These are phyloP conservation scores for Geotrichum klebahnii DNA, from an alignment of 1,139 yeast species.

Conservation along the genomic window DNA sequence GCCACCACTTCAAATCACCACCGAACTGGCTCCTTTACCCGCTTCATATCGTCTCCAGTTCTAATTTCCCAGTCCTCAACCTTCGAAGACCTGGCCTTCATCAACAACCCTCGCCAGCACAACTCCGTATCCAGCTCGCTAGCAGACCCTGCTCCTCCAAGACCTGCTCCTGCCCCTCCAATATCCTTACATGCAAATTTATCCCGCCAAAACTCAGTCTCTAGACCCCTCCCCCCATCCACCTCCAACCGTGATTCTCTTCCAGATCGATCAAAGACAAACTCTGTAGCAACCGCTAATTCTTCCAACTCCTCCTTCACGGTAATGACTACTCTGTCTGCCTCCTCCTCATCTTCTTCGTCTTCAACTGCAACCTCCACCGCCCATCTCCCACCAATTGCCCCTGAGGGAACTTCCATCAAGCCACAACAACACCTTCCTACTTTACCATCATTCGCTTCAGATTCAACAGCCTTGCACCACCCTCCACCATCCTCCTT, in stretches of 20 bases:
- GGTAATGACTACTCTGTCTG: not conserved
- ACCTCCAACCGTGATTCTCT: too few species aligned
- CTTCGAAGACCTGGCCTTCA: not conserved
- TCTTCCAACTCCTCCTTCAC: slow-evolving; percentile 1
- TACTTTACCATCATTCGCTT: too few species aligned
- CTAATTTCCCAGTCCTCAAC: slow-evolving; percentile 7
- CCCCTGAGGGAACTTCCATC: too few species aligned
- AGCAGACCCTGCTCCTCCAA: slow-evolving; percentile 2
- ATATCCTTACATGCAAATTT: not conserved
- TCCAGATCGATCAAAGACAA: slow-evolving; percentile 3
- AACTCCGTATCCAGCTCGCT: not conserved
- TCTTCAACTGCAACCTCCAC: not conserved
- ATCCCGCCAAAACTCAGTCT: slow-evolving; percentile 1
- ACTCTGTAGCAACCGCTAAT: slow-evolving; percentile 1
- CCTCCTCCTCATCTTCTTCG: not conserved
- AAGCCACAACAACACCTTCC: too few species aligned
- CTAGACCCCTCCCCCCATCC: not conserved
- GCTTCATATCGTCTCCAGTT: slow-evolving; percentile 2
- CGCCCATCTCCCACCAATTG: too few species aligned
- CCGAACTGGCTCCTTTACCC: not conserved
- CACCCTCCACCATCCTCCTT: not conserved
- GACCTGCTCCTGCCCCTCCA: not conserved
- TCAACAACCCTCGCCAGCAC: not conserved
- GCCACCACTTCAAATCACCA: not conserved
- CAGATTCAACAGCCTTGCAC: not conserved